Base-by-base conservation (phyloP, 176 grass and related monocot genomes). In the Raddia distichophylla region DNA sequence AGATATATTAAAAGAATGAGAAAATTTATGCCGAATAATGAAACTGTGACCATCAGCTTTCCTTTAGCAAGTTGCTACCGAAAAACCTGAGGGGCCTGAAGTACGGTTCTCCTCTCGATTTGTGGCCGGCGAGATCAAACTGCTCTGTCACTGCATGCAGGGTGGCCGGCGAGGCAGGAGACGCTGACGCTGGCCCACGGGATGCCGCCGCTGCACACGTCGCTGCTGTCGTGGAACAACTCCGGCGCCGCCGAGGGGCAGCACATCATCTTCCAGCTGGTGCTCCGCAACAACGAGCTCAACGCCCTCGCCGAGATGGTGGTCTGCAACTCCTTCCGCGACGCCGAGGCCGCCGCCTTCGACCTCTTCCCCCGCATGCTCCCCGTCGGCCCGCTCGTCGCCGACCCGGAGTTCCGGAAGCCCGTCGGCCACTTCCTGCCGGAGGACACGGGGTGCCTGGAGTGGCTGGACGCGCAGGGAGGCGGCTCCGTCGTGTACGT, bases 301-400 rank as follows among this genome's bases (percentile, higher is more conserved):
- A 71, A 59, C 44, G 63, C 49, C 15, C 57, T 61, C 18, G 73
- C 84, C 8, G 89, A 92, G 49, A 85, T 87, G 12, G n/a, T 65
- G 27, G 19, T 96, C 8, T 67, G 80, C 90, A 96, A 91, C 86
- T 91, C 93, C 10, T 94, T 92, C 78, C 44, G 87, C 8, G 93
- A 86, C 7, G 69, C 86, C 1, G 87, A 92, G 84, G 18, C 78
- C 73, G 77, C 61, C 15, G 69, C 71, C 8, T 90, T 81, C 84
- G 51, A 69, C 43, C 71, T 82, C 48, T 88, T 79, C 63, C 87
- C 90, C 1, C 0, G 54, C 80, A 14, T 91, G 15, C 69, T 91
- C 17, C 89, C 89, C 73, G 47, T 94, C 7, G 90, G 87, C 60
- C 93, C 90, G 58, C 68, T 92, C 49, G 64, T 75, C 7, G 85